Evolutionary conservation across 1,284 basidiomycete genomes (phyloP).

Genomic region (Melanopsichium pennsylvanicum): DNA sequence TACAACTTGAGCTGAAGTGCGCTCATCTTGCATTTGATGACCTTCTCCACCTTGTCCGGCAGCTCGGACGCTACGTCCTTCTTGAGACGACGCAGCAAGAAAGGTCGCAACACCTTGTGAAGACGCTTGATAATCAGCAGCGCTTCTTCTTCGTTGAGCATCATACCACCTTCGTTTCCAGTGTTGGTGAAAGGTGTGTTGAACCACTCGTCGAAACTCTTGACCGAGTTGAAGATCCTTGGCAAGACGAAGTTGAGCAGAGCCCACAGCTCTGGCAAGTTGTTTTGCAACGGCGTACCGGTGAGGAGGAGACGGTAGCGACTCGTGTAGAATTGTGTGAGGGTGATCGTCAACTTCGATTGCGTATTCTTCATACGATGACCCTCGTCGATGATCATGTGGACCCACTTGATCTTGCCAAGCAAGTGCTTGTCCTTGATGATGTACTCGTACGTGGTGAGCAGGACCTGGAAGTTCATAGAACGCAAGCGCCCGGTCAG

Average conservation of each 20-base stretch:
- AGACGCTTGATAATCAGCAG: conserved; percentile 95
- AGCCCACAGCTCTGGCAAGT: conserved; percentile 96
- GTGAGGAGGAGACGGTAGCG: conserved; percentile 95
- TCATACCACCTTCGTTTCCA: conserved; percentile 80
- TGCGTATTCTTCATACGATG: conserved; percentile 99
- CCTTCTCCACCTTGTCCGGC: conserved; percentile 98
- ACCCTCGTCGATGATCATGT: conserved; percentile 71
- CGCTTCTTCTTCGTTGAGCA: conserved; percentile 99
- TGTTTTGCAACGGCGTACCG: conserved; percentile 98
- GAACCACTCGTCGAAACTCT: conserved; percentile 99
- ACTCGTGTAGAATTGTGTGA: conserved; percentile 91
- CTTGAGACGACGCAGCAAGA: conserved; percentile 93
- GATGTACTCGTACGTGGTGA: conserved; percentile 66
- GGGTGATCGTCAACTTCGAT: conserved; percentile 89
- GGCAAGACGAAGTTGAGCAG: conserved; percentile 97
- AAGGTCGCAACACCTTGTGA: conserved; percentile 97
- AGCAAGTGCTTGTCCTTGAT: conserved; percentile 66
- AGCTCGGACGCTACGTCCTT: conserved; percentile 98
- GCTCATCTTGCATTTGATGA: conserved; percentile 98
- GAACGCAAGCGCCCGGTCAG: conserved; percentile 54
- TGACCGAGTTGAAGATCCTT: conserved; percentile 98
- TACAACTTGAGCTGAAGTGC: conserved; percentile 93
- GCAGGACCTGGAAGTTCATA: conserved; percentile 64
- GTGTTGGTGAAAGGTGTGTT: conserved; percentile 99
- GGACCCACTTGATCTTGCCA: conserved; percentile 65